These are phyloP conservation scores for Ceratobasidium sp. DNA, from an alignment of 1,284 basidiomycete species.

Conservation along the genomic window DNA sequence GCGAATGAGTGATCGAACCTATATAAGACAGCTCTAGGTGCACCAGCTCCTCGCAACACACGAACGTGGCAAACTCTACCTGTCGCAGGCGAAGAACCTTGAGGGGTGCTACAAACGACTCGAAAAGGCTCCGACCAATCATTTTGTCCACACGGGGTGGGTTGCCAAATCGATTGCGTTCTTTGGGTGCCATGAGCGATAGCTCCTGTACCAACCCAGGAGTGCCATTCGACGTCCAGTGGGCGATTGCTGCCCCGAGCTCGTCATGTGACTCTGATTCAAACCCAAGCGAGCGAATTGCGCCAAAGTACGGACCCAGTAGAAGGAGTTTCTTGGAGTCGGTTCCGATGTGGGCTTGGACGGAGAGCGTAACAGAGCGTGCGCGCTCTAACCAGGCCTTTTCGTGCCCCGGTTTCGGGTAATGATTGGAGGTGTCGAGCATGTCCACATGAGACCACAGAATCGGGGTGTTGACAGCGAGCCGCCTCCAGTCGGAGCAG, in stretches of 20 bases:
- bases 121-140: background rate
- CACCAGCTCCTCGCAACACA: background rate
- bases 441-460: conserved; percentile 19
- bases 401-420: background rate
- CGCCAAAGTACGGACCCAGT: background rate
- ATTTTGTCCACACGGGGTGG: background rate
- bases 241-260: no score
- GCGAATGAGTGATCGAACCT: no score
- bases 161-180: background rate
- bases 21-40: background rate
- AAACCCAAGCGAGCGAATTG: background rate
- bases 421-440: background rate
- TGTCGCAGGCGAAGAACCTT: background rate
- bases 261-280: no score
- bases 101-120: background rate
- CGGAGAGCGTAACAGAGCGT: background rate
- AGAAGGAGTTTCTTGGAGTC: background rate
- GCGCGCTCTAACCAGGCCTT: background rate
- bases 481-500: conserved; percentile 1
- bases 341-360: background rate
- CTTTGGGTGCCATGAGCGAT: background rate
- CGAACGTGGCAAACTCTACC: background rate
- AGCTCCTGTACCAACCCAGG: background rate
- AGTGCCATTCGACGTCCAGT: background rate
- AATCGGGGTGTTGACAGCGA: background rate